phyloP scores from a whole-genome alignment of 2,329 filamentous ascomycete genomes.

The Fusarium stilboides region DNA sequence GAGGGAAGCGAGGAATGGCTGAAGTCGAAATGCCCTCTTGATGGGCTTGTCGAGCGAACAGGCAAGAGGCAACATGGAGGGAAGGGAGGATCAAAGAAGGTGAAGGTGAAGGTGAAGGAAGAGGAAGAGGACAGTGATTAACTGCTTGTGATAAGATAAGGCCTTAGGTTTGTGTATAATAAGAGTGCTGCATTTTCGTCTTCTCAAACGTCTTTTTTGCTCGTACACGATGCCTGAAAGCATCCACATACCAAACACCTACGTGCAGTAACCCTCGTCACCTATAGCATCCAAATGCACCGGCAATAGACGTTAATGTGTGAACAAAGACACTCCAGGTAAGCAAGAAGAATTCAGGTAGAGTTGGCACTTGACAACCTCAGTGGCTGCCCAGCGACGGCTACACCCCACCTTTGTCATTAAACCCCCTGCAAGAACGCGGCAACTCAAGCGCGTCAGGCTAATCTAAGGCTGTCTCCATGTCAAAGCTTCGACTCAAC shows the following conservation, averaged over 20 bases:
- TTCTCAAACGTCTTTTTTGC: neutral
- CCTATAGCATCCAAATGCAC: neutral
- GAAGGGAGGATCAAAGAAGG: constrained; percentile 37
- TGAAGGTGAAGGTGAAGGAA: constrained; percentile 42
- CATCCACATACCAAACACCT: neutral
- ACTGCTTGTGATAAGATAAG: constrained; percentile 9
- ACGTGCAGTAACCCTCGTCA: neutral
- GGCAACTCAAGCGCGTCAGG: constrained; percentile 42
- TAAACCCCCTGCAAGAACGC: constrained; percentile 49
- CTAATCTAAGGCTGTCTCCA: constrained; percentile 18
- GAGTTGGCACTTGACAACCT: neutral
- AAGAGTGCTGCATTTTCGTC: neutral
- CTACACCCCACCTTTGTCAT: constrained; percentile 42
- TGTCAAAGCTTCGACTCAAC: constrained; percentile 22
- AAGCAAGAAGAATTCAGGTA: neutral
- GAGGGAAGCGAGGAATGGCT: constrained; percentile 50
- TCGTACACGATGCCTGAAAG: neutral
- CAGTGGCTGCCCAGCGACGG: constrained; percentile 27
- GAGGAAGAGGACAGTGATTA: constrained; percentile 35
- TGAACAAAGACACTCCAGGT: neutral
- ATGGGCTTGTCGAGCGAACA: constrained; percentile 45
- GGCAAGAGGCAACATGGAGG: constrained; percentile 45
- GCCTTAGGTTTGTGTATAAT: constrained; percentile 1
- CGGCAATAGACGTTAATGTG: too few relatives aligned
- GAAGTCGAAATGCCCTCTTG: constrained; percentile 43